phyloP scores from a whole-genome alignment of 179 eudicot genomes.

The Vitellaria paradoxa region DNA sequence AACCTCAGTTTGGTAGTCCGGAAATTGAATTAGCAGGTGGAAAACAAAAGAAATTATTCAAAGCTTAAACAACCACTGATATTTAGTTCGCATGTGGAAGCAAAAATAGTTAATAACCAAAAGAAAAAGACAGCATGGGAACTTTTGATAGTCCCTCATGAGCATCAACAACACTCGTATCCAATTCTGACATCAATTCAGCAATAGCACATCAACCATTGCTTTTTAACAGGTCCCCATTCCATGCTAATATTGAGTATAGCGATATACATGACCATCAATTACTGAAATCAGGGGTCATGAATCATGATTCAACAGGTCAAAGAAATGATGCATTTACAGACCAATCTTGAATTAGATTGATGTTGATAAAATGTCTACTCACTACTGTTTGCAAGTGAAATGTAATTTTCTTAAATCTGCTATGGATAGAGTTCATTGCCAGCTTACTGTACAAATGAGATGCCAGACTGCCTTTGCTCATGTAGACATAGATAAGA shows the following conservation, averaged over 20 bases:
- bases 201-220: background rate
- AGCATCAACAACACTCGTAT: background rate
- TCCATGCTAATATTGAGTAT: background rate
- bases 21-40: background rate
- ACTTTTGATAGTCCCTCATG: no score
- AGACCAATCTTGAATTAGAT: background rate
- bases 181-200: background rate
- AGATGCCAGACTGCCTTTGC: conserved; percentile 84
- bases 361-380: background rate
- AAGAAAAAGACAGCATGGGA: no score
- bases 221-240: background rate
- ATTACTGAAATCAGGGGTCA: background rate
- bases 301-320: background rate
- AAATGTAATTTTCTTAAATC: background rate
- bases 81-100: background rate
- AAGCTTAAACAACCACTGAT: background rate
- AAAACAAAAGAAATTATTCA: no score
- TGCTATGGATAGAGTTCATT: background rate
- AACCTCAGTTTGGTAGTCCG: background rate
- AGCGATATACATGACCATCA: no score
- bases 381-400: background rate
- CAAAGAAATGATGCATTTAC: background rate
- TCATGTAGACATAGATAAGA: conserved; percentile 93
- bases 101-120: no score
- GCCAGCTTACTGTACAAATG: conserved; percentile 76